Base-by-base conservation (phyloP, 1,139 yeast genomes). In the Lodderomyces metapsilosis region DNA sequence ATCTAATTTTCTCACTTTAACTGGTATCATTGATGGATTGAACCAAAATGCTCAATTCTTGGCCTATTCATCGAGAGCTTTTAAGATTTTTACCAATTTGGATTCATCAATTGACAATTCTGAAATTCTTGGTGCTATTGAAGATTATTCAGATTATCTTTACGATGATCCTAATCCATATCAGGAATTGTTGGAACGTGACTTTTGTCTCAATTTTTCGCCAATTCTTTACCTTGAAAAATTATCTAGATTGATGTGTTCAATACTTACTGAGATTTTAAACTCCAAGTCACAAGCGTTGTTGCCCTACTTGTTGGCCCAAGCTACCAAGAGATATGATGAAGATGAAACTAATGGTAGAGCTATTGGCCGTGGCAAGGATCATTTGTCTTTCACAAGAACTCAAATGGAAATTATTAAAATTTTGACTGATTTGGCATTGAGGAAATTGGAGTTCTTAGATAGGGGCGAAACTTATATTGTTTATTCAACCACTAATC, bases 11-110 rank as follows among this genome's bases (percentile, higher is more conserved):
- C 68, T 74, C 40, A 60, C 79, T 1, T 50, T 77, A 1, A 57
- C 71, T 33, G 84, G 84, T 0, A 62, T 68, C 28, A 52, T 78
- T 40, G 67, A 67, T 30, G 80, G 78, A 2, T 61, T 78, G 40
- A 59, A 59, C 18, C 53, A 57, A 11, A 56, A 61, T 21, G 61
- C 78, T 2, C 47, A 49, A 5, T 52, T 76, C 33, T 64, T 78
- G 40, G 52, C 56, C 40, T 49, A 42, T 34, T 59, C 55, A 16
- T 52, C 60, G 4, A 48, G 51, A 11, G 54, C 72, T 0, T 66
- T 66, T 51, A 58, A 61, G 33, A 48, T 71, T 15, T 70, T 70
- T 46, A 47, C 53, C 34, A 58, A 58, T 34, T 62, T 71, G 46
- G 75, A 71, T 45, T 52, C 67, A 25, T 61, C 62, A 47, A 58